Conservation (phyloP, 2,329 filamentous ascomycete genomes). For the Beauveria australis region DNA sequence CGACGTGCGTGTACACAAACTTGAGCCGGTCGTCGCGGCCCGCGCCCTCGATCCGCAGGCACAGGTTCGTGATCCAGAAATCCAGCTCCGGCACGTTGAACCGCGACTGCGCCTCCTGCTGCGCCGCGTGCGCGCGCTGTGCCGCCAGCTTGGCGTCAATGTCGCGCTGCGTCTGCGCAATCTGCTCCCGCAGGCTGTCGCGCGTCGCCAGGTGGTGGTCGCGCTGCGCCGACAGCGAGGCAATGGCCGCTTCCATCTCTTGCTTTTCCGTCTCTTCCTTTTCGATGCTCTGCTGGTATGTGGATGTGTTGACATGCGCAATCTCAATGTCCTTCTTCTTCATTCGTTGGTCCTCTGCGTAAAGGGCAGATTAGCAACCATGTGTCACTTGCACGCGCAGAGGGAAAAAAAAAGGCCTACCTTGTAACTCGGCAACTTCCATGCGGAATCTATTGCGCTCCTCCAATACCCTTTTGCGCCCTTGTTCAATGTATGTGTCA, state of each 20-base stretch:
- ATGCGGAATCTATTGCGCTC: slow-evolving; percentile 91
- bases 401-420: slow-evolving; percentile 36
- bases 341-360: slow-evolving; percentile 80
- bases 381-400: too few species aligned
- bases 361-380: not conserved
- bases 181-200: slow-evolving; percentile 51
- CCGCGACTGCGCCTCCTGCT: slow-evolving; percentile 73
- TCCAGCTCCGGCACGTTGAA: slow-evolving; percentile 90
- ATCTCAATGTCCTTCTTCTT: slow-evolving; percentile 84
- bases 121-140: slow-evolving; percentile 62
- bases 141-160: slow-evolving; percentile 64
- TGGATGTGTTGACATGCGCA: slow-evolving; percentile 59
- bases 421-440: slow-evolving; percentile 82
- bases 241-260: slow-evolving; percentile 62
- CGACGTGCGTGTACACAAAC: slow-evolving; percentile 80
- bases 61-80: slow-evolving; percentile 91
- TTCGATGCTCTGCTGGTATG: slow-evolving; percentile 64
- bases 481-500: slow-evolving; percentile 88
- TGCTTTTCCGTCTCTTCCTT: slow-evolving; percentile 70
- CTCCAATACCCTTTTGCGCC: slow-evolving; percentile 80
- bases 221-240: slow-evolving; percentile 49
- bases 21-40: slow-evolving; percentile 78
- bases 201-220: slow-evolving; percentile 50
- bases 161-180: slow-evolving; percentile 58
- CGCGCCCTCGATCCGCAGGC: slow-evolving; percentile 81